phyloP scores from a whole-genome alignment of 2,329 filamentous ascomycete genomes.

The Phyllosticta citribraziliensis region DNA sequence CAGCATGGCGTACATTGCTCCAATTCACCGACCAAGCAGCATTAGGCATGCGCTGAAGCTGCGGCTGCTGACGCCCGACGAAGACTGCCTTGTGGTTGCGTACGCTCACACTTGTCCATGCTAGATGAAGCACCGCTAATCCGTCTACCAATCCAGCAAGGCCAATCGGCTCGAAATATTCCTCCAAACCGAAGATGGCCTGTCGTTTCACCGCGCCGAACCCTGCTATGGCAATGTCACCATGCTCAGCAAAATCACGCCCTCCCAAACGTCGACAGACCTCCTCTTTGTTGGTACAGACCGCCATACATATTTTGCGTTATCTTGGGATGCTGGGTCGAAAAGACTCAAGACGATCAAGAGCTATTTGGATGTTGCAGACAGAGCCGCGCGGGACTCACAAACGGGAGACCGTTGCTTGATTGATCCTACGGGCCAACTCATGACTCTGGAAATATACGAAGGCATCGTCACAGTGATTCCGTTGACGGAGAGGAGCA shows the following conservation, averaged over 20 bases:
- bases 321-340: constrained; percentile 63
- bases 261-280: constrained; percentile 63
- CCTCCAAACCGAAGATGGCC: constrained; percentile 53
- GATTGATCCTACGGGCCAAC: constrained; percentile 67
- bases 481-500: constrained; percentile 46
- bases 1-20: constrained; percentile 84
- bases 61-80: constrained; percentile 60
- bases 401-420: constrained; percentile 75
- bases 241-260: constrained; percentile 71
- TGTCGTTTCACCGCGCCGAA: constrained; percentile 57
- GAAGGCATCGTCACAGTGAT: constrained; percentile 58
- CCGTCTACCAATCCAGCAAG: constrained; percentile 43
- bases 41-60: constrained; percentile 80
- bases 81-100: constrained; percentile 81
- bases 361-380: constrained; percentile 50
- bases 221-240: constrained; percentile 77
- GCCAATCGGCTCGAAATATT: constrained; percentile 82
- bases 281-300: constrained; percentile 90
- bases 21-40: constrained; percentile 86
- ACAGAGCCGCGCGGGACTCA: constrained; percentile 57
- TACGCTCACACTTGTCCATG: constrained; percentile 38
- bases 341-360: constrained; percentile 47
- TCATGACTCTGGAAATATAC: constrained; percentile 58
- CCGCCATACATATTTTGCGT: constrained; percentile 79
- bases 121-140: constrained; percentile 1